Evolutionary conservation across 768 basidiomycete genomes (phyloP).

Genomic region (Rhizopogon vesiculosus): DNA sequence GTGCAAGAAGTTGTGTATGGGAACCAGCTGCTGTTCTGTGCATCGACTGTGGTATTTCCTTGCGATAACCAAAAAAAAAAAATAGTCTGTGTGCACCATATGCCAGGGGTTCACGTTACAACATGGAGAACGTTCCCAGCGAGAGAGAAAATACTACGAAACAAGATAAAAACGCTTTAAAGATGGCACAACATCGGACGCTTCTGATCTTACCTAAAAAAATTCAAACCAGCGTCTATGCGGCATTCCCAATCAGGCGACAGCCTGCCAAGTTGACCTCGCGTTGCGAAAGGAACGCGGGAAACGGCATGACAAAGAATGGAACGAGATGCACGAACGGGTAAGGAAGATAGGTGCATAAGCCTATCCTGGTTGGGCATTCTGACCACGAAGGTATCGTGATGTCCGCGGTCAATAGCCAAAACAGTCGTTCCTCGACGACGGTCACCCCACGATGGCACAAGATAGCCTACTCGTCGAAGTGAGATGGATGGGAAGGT

Average conservation of each 20-base stretch:
- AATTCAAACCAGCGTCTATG: neutral
- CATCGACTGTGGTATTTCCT: no score
- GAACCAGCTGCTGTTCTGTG: neutral
- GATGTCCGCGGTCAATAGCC: constrained; percentile 1
- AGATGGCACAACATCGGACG: neutral
- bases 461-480: neutral
- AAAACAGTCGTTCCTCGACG: neutral
- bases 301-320: neutral
- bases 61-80: no score
- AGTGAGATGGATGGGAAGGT: neutral
- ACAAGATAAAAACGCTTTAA: neutral
- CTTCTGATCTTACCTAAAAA: neutral
- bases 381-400: neutral
- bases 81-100: neutral
- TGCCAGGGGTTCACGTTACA: neutral
- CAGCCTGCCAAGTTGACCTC: no score
- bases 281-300: constrained; percentile 1
- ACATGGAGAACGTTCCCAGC: neutral
- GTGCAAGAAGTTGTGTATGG: neutral
- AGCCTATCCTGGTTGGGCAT: neutral
- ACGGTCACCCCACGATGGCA: neutral
- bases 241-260: neutral
- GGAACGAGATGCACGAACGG: neutral
- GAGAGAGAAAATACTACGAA: no score
- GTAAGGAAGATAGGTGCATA: neutral